Percentiles rank a stretch among this genome's conserved stretches.
Evolutionary conservation across 2,329 filamentous ascomycete genomes (phyloP).

Genomic region (Curvularia eragrostidis): DNA sequence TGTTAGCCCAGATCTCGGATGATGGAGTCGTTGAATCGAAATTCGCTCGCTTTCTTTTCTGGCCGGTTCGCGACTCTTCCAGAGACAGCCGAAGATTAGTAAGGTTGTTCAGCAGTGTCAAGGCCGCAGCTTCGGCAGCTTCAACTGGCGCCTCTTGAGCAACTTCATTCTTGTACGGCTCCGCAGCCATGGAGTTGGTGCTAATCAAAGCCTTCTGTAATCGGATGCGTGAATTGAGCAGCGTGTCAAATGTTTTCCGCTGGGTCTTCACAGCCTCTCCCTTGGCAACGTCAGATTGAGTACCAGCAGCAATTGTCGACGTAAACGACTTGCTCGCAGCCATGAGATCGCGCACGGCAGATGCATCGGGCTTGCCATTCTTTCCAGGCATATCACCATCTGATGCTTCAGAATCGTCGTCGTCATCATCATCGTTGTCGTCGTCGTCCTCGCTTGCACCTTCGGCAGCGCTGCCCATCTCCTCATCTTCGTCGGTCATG

Average conservation of each 20-base stretch:
- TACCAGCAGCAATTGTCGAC: constrained; percentile 69
- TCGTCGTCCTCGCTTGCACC: constrained; percentile 60
- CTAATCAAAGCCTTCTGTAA: constrained; percentile 89
- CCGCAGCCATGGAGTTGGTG: constrained; percentile 67
- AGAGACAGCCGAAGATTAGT: constrained; percentile 72
- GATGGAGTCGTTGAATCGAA: constrained; percentile 65
- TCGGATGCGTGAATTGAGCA: constrained; percentile 89
- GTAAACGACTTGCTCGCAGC: constrained; percentile 69
- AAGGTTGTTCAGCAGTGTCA: constrained; percentile 84
- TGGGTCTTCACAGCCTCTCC: constrained; percentile 86
- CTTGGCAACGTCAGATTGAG: constrained; percentile 80
- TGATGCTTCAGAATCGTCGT: constrained; percentile 32
- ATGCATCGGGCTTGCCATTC: constrained; percentile 50
- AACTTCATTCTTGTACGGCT: constrained; percentile 42
- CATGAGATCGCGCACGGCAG: constrained; percentile 72
- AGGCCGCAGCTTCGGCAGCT: constrained; percentile 84
- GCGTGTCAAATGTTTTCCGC: constrained; percentile 82
- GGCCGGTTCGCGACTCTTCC: constrained; percentile 58
- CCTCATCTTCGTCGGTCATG: constrained; percentile 30
- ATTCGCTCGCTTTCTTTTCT: constrained; percentile 64
- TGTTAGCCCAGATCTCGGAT: constrained; percentile 73
- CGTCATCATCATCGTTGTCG: constrained; percentile 58
- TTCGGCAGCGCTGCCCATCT: constrained; percentile 56
- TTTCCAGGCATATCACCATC: constrained; percentile 52
- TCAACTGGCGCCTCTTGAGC: constrained; percentile 61